Evolutionary conservation across 495 filamentous ascomycete species (phyloP).

Genomic region (Penicillium lividum): DNA sequence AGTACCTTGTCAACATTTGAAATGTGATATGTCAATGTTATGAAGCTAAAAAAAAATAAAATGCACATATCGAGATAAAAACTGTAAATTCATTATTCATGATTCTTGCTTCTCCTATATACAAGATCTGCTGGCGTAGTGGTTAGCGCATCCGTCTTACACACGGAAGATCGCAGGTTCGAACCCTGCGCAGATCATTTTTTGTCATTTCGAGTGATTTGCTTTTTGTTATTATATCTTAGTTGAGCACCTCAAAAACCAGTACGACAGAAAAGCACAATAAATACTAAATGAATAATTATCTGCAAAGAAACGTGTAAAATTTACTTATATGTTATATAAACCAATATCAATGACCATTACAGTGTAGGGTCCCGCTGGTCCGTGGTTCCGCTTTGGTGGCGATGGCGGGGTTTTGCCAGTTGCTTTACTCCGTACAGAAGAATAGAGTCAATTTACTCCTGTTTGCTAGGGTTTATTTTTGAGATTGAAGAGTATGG

Average conservation of each 20-base stretch:
- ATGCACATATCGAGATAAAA: not conserved
- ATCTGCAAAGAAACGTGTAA: too few relatives aligned
- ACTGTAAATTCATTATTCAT: not conserved
- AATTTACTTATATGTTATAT: not conserved
- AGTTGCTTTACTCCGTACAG: not conserved
- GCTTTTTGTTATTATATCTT: constrained; percentile 1
- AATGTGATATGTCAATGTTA: not conserved
- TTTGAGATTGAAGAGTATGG: not conserved
- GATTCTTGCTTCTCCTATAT: not conserved
- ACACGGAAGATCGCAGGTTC: constrained; percentile 35
- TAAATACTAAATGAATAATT: too few relatives aligned
- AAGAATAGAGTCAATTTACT: not conserved
- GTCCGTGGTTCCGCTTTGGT: not conserved
- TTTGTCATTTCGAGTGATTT: not conserved
- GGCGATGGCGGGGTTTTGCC: not conserved
- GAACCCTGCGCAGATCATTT: constrained; percentile 31
- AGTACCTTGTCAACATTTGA: too few relatives aligned
- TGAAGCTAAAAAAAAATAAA: not conserved
- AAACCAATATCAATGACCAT: not conserved
- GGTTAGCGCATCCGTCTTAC: constrained; percentile 33
- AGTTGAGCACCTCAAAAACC: not conserved
- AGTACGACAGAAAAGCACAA: too few relatives aligned
- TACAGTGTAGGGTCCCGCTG: not conserved
- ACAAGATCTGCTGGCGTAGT: constrained; percentile 30
- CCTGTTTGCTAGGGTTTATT: not conserved